phyloP scores from a whole-genome alignment of 1,284 basidiomycete genomes.

The Coniferiporia weirii region DNA sequence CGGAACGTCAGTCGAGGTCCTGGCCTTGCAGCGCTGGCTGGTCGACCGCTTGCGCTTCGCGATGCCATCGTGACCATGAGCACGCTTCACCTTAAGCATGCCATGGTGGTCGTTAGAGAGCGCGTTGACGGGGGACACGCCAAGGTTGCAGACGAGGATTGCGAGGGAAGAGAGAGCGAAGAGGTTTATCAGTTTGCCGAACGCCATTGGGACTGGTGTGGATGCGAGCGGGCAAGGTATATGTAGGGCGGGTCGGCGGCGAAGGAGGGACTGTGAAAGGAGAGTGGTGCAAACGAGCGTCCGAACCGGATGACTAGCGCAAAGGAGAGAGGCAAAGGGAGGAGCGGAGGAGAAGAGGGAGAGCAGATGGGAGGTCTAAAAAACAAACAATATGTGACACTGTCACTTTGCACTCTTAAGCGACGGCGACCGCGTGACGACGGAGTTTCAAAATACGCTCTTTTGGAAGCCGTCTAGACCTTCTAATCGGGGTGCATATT shows the following conservation, averaged over 20 bases:
- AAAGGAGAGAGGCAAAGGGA: slow-evolving; percentile 21
- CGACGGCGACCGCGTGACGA: not conserved
- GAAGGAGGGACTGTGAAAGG: slow-evolving; percentile 3
- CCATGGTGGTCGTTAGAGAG: slow-evolving; percentile 41
- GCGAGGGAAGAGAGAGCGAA: slow-evolving; percentile 54
- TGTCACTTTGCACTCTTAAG: not conserved
- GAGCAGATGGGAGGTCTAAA: not conserved
- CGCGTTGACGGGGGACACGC: slow-evolving; percentile 43
- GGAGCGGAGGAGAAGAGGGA: not conserved
- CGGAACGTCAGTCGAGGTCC: slow-evolving; percentile 25
- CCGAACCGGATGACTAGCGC: slow-evolving; percentile 23
- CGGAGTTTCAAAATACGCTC: slow-evolving; percentile 6
- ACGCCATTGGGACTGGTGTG: slow-evolving; percentile 39
- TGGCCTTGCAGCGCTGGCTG: slow-evolving; percentile 47
- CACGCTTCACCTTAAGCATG: slow-evolving; percentile 29
- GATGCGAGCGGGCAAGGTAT: slow-evolving; percentile 9
- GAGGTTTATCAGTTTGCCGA: slow-evolving; percentile 48
- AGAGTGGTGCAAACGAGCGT: slow-evolving; percentile 30
- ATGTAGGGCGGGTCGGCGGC: not conserved
- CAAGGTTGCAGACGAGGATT: slow-evolving; percentile 48
- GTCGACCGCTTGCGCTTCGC: slow-evolving; percentile 44
- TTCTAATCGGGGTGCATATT: too few species aligned
- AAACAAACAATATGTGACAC: too few species aligned
- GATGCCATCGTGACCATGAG: slow-evolving; percentile 39
- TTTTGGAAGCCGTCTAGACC: not conserved